A percentile compares a stretch with the other conserved stretches of the same genome.
Evolutionary conservation across 2,329 filamentous ascomycete species (phyloP).

Genomic region (Cladosporium sp.): DNA sequence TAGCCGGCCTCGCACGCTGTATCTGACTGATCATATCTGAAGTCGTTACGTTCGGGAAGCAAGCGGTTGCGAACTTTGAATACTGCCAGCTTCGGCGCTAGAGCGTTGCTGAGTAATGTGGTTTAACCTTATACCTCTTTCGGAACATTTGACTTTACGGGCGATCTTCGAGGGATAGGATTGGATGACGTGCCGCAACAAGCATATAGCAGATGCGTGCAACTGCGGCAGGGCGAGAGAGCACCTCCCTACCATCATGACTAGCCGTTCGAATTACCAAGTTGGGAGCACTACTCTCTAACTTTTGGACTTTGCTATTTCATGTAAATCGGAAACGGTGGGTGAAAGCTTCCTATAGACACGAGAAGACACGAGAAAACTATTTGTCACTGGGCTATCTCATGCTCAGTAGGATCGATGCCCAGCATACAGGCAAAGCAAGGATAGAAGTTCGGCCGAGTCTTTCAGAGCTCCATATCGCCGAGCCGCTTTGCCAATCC

Average conservation of each 20-base stretch:
- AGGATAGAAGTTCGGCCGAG: too few species aligned
- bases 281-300: too few species aligned
- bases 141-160: neutral
- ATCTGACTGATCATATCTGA: neutral
- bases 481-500: neutral
- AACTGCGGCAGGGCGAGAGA: neutral
- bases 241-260: neutral
- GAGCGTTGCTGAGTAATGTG: conserved; percentile 7
- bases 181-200: neutral
- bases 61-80: neutral
- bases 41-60: neutral
- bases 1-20: too few species aligned
- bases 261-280: too few species aligned
- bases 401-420: too few species aligned
- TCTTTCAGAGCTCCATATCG: neutral
- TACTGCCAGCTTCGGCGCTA: neutral
- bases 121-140: neutral
- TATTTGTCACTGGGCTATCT: too few species aligned
- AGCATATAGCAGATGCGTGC: neutral
- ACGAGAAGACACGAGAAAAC: too few species aligned
- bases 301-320: too few species aligned
- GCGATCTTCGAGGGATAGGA: conserved; percentile 1
- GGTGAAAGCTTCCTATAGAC: too few species aligned
- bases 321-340: too few species aligned
- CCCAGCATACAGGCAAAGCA: too few species aligned